Evolutionary conservation across 257 asterid genomes (phyloP), one percentile per base, ranked within the genome.

Genomic region (Solanum habrochaites): DNA sequence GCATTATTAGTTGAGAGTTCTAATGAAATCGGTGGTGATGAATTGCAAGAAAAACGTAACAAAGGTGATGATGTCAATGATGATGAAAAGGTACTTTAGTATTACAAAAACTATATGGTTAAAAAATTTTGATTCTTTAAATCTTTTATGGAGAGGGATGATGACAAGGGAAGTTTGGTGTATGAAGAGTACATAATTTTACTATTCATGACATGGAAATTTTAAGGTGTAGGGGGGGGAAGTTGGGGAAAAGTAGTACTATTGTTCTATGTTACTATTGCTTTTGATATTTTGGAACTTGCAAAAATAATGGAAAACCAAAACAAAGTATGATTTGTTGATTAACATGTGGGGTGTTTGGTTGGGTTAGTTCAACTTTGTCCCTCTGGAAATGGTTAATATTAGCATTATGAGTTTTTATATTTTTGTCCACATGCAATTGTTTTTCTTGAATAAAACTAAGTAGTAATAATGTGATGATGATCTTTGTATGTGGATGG

Each of bases 1-100:
- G 94, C 96, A n/a, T 80, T 93, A 21, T 74, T 94, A 90, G 97
- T 93, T 89, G 97, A 94, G n/a, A 90, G 86, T 86, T 91, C 95
- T 2, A 90, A 87, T 84, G 89, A 60, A 77, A 89, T 10, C 2
- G 89, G 3, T 20, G 82, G 27, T 73, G 31, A 73, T 21, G 18
- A 86, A 32, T 27, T 74, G 58, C 87, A 88, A 64, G 86, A 21
- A 29, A 49, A 80, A 18, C 18, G 20, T 29, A 67, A 47, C 43
- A 29, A 45, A 73, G 11, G 82, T 37, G 31, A 73, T 37, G 31
- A 37, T 3, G 49, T 40, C 5, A 73, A 73, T 11, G 82, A 39
- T 73, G 87, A 40, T n/a, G 85, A 87, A 40, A 75, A 32, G 62
- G 43, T 74, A 82, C 85, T 72, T 81, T 49, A 49, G 69, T 20